phyloP scores from a whole-genome alignment of 2,329 filamentous ascomycete genomes.

The Dactylellina parvicollis region DNA sequence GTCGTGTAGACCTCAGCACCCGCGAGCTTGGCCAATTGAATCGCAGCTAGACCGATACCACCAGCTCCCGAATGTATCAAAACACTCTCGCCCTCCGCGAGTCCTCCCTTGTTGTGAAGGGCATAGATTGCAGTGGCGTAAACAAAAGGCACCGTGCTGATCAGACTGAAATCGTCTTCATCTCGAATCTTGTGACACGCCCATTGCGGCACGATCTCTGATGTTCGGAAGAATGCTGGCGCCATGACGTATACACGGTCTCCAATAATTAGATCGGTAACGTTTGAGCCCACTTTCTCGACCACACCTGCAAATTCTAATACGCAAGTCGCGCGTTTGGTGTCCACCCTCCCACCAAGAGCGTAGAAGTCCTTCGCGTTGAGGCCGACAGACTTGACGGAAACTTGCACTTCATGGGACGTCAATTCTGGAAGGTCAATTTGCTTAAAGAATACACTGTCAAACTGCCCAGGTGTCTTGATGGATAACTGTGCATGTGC shows the following conservation, averaged over 20 bases:
- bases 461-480: conserved; percentile 58
- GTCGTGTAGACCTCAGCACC: conserved; percentile 63
- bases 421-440: conserved; percentile 55
- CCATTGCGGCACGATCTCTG: conserved; percentile 57
- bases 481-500: conserved; percentile 56
- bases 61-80: conserved; percentile 31
- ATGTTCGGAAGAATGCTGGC: conserved; percentile 50
- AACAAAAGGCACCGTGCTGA: neutral
- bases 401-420: conserved; percentile 57
- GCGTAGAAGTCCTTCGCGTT: conserved; percentile 59
- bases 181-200: conserved; percentile 64
- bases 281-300: conserved; percentile 47
- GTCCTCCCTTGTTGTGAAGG: no score
- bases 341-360: conserved; percentile 58
- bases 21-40: conserved; percentile 14
- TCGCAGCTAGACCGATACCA: conserved; percentile 26
- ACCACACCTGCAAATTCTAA: conserved; percentile 59
- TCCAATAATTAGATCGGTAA: conserved; percentile 54
- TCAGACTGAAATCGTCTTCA: neutral
- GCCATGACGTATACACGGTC: conserved; percentile 59
- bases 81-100: conserved; percentile 23
- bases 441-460: conserved; percentile 56
- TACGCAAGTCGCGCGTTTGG: conserved; percentile 56
- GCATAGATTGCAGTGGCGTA: no score
- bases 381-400: conserved; percentile 57